Evolutionary conservation across 768 basidiomycete genomes (phyloP), one percentile per base, ranked within the genome.

Genomic region (Lanmaoa pseudosensibilis): DNA sequence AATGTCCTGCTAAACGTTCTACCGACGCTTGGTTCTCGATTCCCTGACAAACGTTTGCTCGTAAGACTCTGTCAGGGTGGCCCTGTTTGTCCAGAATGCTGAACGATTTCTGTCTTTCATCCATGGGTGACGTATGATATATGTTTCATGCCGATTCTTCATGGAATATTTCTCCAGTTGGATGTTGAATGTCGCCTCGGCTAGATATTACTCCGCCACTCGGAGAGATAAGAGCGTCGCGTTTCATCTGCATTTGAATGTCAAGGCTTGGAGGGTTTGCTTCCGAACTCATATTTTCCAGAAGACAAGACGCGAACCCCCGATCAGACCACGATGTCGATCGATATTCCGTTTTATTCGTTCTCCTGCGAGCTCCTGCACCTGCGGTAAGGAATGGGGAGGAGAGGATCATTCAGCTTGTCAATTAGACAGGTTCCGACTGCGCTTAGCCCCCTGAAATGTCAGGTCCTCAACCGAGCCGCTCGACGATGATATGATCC

Each of bases 401-500:
- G 25, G 9, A 27, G 50, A 25, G n/a, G 19, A 18, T 32, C 21
- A 51, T 37, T 21, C 33, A 30, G n/a, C 16, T 46, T 40, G 54
- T 38, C 56, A 23, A n/a, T 36, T 30, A 21, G 9, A 33, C 33
- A 25, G 19, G 39, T 46, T 51, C 57, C 48, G 43, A 47, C 23
- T 39, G 43, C 6, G 19, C 21, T 15, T 11, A 19, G 33, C 12
- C 13, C n/a, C 57, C 41, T 57, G 57, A 44, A 32, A 33, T 34
- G 36, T 36, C 55, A 23, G 18, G 16, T 21, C 36, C 25, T 49
- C 52, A 46, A 32, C 23, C 41, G 48, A 30, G 19, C n/a, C 41
- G 3, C 33, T 46, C 12, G 58, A 58, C 5, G 40, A 27, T 27
- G 40, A 27, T 27, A 56, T 60, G 62, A 64, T 60, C 62, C 62